phyloP scores from a whole-genome alignment of 2,329 filamentous ascomycete genomes.

The Neoascochyta sp. region DNA sequence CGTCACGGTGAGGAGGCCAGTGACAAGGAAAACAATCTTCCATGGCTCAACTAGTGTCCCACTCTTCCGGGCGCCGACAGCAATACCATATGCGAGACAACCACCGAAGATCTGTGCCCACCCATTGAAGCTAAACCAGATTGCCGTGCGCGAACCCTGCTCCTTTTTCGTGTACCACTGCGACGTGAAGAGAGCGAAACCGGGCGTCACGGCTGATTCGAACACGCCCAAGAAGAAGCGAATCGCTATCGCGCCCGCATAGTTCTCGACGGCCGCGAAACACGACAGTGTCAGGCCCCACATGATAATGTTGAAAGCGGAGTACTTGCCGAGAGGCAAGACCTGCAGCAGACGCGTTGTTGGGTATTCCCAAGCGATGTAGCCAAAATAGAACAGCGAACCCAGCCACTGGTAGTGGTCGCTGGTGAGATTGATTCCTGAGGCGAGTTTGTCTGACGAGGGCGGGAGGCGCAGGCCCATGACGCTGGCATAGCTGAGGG shows the following conservation, averaged over 20 bases:
- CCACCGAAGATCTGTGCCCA: slow-evolving; percentile 61
- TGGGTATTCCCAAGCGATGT: slow-evolving; percentile 62
- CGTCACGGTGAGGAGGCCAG: slow-evolving; percentile 42
- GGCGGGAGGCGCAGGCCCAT: slow-evolving; percentile 45
- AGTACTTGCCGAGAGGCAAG: slow-evolving; percentile 64
- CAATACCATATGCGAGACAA: slow-evolving; percentile 61
- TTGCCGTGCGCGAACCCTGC: slow-evolving; percentile 58
- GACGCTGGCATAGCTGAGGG: slow-evolving; percentile 51
- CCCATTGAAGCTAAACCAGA: slow-evolving; percentile 69
- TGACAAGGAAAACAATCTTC: slow-evolving; percentile 57
- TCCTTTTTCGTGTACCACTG: slow-evolving; percentile 72
- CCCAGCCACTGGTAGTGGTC: slow-evolving; percentile 52
- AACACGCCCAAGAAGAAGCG: slow-evolving; percentile 67
- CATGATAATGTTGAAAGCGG: slow-evolving; percentile 10
- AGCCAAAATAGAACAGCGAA: slow-evolving; percentile 53
- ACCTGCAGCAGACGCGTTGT: slow-evolving; percentile 62
- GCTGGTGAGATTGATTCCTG: slow-evolving; percentile 47
- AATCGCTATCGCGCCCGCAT: slow-evolving; percentile 59
- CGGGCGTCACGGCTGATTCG: slow-evolving; percentile 65
- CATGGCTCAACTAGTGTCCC: slow-evolving; percentile 59
- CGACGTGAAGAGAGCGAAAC: slow-evolving; percentile 63
- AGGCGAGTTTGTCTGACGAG: slow-evolving; percentile 25
- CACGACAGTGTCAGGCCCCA: slow-evolving; percentile 55
- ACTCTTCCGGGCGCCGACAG: slow-evolving; percentile 52
- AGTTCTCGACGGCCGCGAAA: slow-evolving; percentile 61